These are phyloP conservation scores for Irpex sp. DNA, from an alignment of 1,284 basidiomycete species.

Conservation along the genomic window DNA sequence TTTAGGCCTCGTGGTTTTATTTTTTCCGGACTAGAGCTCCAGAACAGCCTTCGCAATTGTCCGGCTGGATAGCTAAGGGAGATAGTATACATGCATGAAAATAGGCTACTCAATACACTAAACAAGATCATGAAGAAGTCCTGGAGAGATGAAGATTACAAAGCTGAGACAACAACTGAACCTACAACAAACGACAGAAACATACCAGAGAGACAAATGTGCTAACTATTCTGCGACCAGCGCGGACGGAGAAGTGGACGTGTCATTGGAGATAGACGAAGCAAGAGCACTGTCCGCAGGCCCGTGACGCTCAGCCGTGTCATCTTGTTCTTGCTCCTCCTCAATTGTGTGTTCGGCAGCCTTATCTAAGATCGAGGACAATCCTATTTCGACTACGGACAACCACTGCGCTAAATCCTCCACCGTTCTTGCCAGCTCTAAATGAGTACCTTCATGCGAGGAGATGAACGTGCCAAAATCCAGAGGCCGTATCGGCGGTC, in stretches of 20 bases:
- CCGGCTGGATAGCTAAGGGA: neutral
- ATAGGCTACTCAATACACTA: neutral
- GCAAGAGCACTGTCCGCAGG: neutral
- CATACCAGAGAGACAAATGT: neutral
- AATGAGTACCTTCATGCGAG: constrained; percentile 62
- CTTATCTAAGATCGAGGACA: constrained; percentile 62
- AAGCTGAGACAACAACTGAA: neutral
- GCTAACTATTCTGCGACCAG: constrained; percentile 5
- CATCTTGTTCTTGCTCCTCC: constrained; percentile 49
- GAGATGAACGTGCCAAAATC: constrained; percentile 64
- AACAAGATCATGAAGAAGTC: neutral
- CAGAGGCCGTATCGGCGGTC: constrained; percentile 56
- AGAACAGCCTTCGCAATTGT: too few species aligned
- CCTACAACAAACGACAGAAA: neutral
- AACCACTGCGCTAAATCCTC: constrained; percentile 84
- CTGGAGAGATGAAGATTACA: neutral
- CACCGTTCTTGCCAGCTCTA: constrained; percentile 72
- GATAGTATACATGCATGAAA: neutral
- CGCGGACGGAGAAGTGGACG: constrained; percentile 1
- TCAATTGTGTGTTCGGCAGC: constrained; percentile 42
- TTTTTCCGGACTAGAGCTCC: too few species aligned
- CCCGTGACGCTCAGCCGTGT: constrained; percentile 2
- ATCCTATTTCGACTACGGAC: constrained; percentile 68
- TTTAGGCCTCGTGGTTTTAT: neutral
- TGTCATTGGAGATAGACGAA: neutral